phyloP scores from a whole-genome alignment of 768 basidiomycete genomes.

The Mycena floridula region DNA sequence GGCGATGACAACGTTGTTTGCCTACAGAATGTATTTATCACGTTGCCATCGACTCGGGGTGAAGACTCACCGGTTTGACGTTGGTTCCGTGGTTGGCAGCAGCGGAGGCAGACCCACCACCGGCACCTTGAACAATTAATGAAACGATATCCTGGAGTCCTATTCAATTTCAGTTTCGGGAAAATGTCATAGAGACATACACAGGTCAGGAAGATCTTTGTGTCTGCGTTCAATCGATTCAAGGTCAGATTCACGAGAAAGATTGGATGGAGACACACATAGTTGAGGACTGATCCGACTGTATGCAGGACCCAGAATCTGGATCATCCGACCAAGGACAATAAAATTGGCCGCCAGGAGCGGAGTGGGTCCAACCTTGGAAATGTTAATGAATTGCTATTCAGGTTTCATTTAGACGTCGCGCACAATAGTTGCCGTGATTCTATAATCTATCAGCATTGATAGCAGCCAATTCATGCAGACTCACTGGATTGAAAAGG shows the following conservation, averaged over 20 bases:
- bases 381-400: no score
- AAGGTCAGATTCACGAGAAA: not conserved
- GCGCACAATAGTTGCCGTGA: slow-evolving; percentile 46
- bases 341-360: slow-evolving; percentile 56
- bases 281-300: slow-evolving; percentile 35
- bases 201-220: slow-evolving; percentile 34
- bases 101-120: slow-evolving; percentile 42
- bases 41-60: not conserved
- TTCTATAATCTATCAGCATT: slow-evolving; percentile 22
- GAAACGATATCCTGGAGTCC: slow-evolving; percentile 37
- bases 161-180: not conserved
- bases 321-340: slow-evolving; percentile 44
- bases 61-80: not conserved
- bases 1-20: slow-evolving; percentile 44
- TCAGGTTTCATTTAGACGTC: no score
- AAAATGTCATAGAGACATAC: slow-evolving; percentile 12
- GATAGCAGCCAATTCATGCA: not conserved
- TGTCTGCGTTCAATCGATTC: slow-evolving; percentile 26
- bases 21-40: no score
- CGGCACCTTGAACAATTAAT: slow-evolving; percentile 48
- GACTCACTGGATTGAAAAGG: slow-evolving; percentile 40
- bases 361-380: slow-evolving; percentile 51
- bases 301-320: slow-evolving; percentile 36
- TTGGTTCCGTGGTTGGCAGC: not conserved
- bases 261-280: slow-evolving; percentile 26